Conservation (phyloP, 192 early-diverging fungal species). For the Coemansia sp. region DNA sequence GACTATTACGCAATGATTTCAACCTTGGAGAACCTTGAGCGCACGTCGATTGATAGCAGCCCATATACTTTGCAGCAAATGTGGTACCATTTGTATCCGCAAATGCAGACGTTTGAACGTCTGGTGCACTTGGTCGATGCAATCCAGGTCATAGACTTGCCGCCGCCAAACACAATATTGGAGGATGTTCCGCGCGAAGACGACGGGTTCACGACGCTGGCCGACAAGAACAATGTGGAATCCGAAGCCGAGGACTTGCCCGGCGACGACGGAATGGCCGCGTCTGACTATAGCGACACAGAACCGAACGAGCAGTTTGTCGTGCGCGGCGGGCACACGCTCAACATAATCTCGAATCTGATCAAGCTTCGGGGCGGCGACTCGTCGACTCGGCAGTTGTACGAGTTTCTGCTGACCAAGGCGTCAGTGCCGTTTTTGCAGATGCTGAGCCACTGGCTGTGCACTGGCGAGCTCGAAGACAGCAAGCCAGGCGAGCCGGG, state of each 20-base stretch:
- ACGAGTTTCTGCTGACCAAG: slow-evolving; percentile 73
- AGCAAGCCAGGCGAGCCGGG: slow-evolving; percentile 50
- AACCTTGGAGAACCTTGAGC: slow-evolving; percentile 85
- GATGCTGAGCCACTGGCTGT: slow-evolving; percentile 88
- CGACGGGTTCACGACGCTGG: slow-evolving; percentile 26
- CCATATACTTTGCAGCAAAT: slow-evolving; percentile 90
- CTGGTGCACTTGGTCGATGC: slow-evolving; percentile 56
- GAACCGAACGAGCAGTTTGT: slow-evolving; percentile 46
- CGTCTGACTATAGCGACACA: neutral
- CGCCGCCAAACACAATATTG: neutral
- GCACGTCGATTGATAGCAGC: slow-evolving; percentile 50
- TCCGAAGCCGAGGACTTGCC: slow-evolving; percentile 12
- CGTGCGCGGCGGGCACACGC: slow-evolving; percentile 74
- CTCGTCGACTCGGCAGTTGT: slow-evolving; percentile 69
- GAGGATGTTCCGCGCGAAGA: slow-evolving; percentile 2
- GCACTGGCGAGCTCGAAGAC: slow-evolving; percentile 85
- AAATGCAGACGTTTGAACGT: slow-evolving; percentile 58
- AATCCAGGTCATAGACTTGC: slow-evolving; percentile 47
- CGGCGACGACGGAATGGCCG: slow-evolving; percentile 15
- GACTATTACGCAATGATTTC: slow-evolving; percentile 83
- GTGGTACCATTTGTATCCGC: slow-evolving; percentile 86
- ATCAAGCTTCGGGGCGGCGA: slow-evolving; percentile 63
- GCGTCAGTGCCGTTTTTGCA: slow-evolving; percentile 78
- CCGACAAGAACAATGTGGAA: slow-evolving; percentile 26
- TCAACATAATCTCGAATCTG: slow-evolving; percentile 72